Evolutionary conservation across 345 rosid species (phyloP), one percentile per base, ranked within the genome.

Genomic region (Sapria himalayana): DNA sequence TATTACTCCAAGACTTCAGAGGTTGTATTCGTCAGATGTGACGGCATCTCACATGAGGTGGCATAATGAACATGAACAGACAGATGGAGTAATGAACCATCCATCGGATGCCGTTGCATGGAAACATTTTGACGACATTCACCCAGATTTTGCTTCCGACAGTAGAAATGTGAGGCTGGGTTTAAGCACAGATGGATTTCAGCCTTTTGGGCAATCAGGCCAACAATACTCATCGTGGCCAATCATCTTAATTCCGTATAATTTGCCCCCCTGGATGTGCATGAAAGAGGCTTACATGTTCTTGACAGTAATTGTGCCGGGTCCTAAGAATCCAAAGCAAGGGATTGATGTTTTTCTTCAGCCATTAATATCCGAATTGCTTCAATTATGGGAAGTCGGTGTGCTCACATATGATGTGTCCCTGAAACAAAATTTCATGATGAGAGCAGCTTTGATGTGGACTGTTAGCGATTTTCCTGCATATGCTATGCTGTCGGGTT

Each of bases 231-330:
- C n/a, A n/a, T 13, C 17, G 7, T 29, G 13, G 48, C 27, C 1
- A 2, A 13, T 29, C 10, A 3, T 31, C 14, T 2, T 31, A 2
- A 17, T 29, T 5, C 7, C 19, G 4, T 39, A 49, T 4, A 49
- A 49, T 29, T 38, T 49, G 3, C 52, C 37, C 17, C 32, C 34
- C 10, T 48, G 36, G 52, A 8, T 37, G 1, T 17, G 24, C 8
- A 48, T 25, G 35, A 39, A 47, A 25, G n/a, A 36, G 25, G 9
- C 43, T 9, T 9, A 1, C n/a, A 2, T 39, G 5, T 11, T 39
- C 1, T 3, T 37, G 41, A 18, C 15, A 19, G 10, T 37, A 10
- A 22, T 37, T 17, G 6, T 38, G 19, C 25, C 4, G 9, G 22
- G 25, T 9, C 22, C n/a, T 7, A 3, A 11, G 3, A 12, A 10